These are phyloP conservation scores for Rhynchosporium secalis DNA, from an alignment of 2,329 filamentous ascomycete genomes.

Conservation along the genomic window DNA sequence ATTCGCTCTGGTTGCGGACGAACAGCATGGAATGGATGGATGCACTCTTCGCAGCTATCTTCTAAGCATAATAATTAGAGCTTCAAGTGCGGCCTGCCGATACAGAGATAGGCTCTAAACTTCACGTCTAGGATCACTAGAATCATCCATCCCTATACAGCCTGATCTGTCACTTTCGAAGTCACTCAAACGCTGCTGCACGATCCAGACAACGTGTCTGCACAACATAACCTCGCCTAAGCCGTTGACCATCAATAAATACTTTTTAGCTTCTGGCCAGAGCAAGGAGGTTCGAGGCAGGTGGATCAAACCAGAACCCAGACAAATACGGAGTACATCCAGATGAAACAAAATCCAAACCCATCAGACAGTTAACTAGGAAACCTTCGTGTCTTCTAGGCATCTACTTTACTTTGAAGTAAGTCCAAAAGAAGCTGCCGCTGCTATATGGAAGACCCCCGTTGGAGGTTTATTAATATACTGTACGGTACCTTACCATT, in stretches of 20 bases:
- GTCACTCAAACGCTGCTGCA: not conserved
- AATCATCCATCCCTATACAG: not conserved
- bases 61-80: no score
- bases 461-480: constrained; percentile 25
- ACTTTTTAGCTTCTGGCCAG: not conserved
- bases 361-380: constrained; percentile 28
- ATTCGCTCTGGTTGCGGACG: not conserved
- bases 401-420: constrained; percentile 14
- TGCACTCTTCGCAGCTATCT: not conserved
- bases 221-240: constrained; percentile 7
- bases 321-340: constrained; percentile 12
- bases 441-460: constrained; percentile 27
- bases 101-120: not conserved
- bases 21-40: not conserved
- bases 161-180: not conserved
- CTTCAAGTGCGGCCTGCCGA: no score
- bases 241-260: not conserved
- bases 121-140: not conserved
- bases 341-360: constrained; percentile 25
- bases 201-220: not conserved
- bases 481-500: not conserved
- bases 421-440: constrained; percentile 29
- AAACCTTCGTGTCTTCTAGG: constrained; percentile 22
- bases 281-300: constrained; percentile 13
- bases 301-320: constrained; percentile 12